These are phyloP conservation scores for Ophiosphaerella korrae DNA, from an alignment of 2,329 filamentous ascomycete species.

Conservation along the genomic window DNA sequence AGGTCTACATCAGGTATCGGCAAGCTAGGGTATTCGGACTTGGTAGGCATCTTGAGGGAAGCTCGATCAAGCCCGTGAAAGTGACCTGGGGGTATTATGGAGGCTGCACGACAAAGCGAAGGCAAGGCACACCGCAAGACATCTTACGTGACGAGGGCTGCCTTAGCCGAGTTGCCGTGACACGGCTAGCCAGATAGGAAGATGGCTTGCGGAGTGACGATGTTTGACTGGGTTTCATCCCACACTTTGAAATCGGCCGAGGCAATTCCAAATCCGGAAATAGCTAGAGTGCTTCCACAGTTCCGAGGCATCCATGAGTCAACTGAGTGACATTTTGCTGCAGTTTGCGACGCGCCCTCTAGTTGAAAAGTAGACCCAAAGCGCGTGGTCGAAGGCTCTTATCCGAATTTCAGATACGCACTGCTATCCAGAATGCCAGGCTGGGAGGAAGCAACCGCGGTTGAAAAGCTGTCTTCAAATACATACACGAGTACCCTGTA, in stretches of 20 bases:
- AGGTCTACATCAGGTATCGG: slow-evolving; percentile 76
- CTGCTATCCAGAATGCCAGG: slow-evolving; percentile 38
- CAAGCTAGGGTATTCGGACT: slow-evolving; percentile 68
- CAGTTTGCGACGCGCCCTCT: too few relatives aligned
- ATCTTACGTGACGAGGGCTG: slow-evolving; percentile 13
- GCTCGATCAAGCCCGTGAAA: slow-evolving; percentile 6
- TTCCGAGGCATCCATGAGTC: slow-evolving; percentile 25
- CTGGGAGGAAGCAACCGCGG: slow-evolving; percentile 56
- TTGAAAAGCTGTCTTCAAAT: slow-evolving; percentile 58
- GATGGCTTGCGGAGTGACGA: slow-evolving; percentile 18
- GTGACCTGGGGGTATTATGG: slow-evolving; percentile 6
- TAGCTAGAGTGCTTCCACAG: neutral
- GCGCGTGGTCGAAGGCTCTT: too few relatives aligned
- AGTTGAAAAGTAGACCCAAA: neutral
- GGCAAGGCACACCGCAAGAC: slow-evolving; percentile 5
- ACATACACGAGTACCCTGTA: slow-evolving; percentile 63
- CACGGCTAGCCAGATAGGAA: slow-evolving; percentile 11
- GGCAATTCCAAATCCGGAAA: slow-evolving; percentile 21
- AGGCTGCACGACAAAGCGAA: slow-evolving; percentile 7
- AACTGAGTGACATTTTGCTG: neutral
- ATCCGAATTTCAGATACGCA: neutral
- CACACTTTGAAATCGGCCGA: slow-evolving; percentile 23
- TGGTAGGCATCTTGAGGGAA: slow-evolving; percentile 66
- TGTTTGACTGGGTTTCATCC: slow-evolving; percentile 18
- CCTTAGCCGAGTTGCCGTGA: slow-evolving; percentile 17